Evolutionary conservation across 768 basidiomycete species (phyloP), one percentile per base, ranked within the genome.

Genomic region (Phanerodontia chrysosporium): DNA sequence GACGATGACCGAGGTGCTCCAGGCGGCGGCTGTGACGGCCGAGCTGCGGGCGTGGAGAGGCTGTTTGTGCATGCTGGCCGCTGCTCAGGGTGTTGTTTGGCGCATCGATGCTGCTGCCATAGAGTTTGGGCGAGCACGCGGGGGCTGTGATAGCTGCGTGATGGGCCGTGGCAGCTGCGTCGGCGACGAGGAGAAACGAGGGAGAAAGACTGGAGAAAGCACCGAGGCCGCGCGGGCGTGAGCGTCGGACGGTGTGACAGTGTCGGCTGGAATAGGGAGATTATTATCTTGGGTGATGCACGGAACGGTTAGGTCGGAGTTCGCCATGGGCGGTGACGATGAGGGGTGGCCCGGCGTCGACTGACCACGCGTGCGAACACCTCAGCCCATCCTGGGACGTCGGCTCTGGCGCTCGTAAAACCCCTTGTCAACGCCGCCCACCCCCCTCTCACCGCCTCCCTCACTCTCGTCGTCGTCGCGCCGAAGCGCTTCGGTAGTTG

Each of bases 281-380:
- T 62, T 58, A 58, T 53, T 53, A 53, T 53, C 52, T 24, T 53
- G 52, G 52, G 56, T 59, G 65, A 49, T 60, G 63, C 57, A 52
- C 60, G 57, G 45, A 44, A 66, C 62, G 60, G 57, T 60, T 58
- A 62, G 68, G 64, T 69, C 70, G 70, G 70, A 70, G 71, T 72
- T 70, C 69, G 70, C 67, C 67, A 71, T 68, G 71, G 66, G 69
- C 70, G 66, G 70, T 69, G 70, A 71, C 68, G 72, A 69, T 61
- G 67, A 63, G 64, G 65, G 64, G 67, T 72, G 71, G 68, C 64
- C 67, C 65, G 67, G 67, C 69, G 67, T 62, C 65, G 67, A 61
- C 66, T 66, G 64, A 61, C 68, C 71, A 73, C 72, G 72, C 72
- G 72, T 73, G 72, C 71, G 72, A 73, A 73, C 68, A 48, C 60